These are phyloP conservation scores for Gynostemma pentaphyllum DNA, from an alignment of 306 rosid genomes.

Conservation along the genomic window DNA sequence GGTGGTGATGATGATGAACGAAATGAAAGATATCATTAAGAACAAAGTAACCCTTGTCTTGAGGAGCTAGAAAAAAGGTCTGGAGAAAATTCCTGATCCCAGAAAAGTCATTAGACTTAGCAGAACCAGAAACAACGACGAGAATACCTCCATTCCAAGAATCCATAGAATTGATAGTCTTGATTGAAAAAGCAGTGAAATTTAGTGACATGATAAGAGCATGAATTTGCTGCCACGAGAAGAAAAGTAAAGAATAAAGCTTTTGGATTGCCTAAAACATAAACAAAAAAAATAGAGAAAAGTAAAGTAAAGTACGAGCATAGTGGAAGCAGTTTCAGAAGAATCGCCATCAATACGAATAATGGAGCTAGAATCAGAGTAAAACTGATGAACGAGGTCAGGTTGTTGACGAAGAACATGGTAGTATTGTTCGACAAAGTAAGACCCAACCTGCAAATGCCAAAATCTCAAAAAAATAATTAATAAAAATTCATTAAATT, in stretches of 20 bases:
- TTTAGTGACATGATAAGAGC: constrained; percentile 43
- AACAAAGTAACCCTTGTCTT: constrained; percentile 80
- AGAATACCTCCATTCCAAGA: constrained; percentile 81
- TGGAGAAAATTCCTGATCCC: constrained; percentile 69
- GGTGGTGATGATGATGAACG: no score
- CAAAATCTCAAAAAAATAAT: neutral
- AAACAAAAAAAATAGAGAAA: neutral
- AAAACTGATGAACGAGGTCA: constrained; percentile 62
- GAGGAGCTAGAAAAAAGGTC: constrained; percentile 87
- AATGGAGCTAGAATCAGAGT: constrained; percentile 61
- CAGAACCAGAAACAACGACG: constrained; percentile 79
- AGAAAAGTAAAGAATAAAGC: neutral
- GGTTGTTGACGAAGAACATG: constrained; percentile 76
- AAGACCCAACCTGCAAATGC: constrained; percentile 70
- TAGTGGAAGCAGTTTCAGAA: constrained; percentile 39
- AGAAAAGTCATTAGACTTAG: constrained; percentile 53
- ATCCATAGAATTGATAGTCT: constrained; percentile 78
- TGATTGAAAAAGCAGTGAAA: constrained; percentile 61
- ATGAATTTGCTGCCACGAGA: constrained; percentile 82
- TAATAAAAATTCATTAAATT: neutral
- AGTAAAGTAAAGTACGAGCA: constrained; percentile 29
- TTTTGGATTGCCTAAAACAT: neutral
- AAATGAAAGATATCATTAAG: constrained; percentile 81
- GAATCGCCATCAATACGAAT: constrained; percentile 51
- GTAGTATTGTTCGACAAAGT: constrained; percentile 78